These are phyloP conservation scores for Quercus dentata DNA, from an alignment of 306 rosid species.

Conservation along the genomic window DNA sequence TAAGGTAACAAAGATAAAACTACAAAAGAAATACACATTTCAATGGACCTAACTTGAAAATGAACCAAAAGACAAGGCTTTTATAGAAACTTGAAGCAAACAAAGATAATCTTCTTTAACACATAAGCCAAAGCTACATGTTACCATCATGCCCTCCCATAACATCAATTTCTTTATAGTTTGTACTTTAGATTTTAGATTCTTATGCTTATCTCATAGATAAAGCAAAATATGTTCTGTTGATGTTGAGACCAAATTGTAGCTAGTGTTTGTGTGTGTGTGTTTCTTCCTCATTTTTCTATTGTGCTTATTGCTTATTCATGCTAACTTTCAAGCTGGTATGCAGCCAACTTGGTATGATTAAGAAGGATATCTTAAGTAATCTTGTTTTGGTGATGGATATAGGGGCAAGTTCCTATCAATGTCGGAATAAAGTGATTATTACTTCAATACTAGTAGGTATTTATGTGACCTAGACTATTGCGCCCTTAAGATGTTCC, in stretches of 20 bases:
- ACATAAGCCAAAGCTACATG: slow-evolving; percentile 18
- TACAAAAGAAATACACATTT: slow-evolving; percentile 14
- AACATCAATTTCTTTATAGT: neutral
- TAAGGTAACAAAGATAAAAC: slow-evolving; percentile 8
- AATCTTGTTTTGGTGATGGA: no score
- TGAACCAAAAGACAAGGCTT: slow-evolving; percentile 15
- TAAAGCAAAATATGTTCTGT: neutral
- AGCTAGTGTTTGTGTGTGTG: no score
- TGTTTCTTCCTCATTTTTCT: no score
- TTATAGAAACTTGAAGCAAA: slow-evolving; percentile 22
- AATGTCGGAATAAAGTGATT: no score
- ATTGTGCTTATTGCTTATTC: no score
- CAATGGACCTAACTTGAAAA: slow-evolving; percentile 14
- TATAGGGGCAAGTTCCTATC: no score
- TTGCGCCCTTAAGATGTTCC: no score
- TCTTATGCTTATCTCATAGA: neutral
- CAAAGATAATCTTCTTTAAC: slow-evolving; percentile 21
- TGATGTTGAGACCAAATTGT: neutral
- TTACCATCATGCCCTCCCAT: slow-evolving; percentile 12
- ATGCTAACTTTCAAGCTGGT: no score
- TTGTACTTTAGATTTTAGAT: neutral
- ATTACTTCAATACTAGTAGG: no score
- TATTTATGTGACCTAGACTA: no score
- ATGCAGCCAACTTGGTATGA: no score
- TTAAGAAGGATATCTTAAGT: no score